Conservation (phyloP, 2,329 filamentous ascomycete genomes). For the Fusarium sp. region DNA sequence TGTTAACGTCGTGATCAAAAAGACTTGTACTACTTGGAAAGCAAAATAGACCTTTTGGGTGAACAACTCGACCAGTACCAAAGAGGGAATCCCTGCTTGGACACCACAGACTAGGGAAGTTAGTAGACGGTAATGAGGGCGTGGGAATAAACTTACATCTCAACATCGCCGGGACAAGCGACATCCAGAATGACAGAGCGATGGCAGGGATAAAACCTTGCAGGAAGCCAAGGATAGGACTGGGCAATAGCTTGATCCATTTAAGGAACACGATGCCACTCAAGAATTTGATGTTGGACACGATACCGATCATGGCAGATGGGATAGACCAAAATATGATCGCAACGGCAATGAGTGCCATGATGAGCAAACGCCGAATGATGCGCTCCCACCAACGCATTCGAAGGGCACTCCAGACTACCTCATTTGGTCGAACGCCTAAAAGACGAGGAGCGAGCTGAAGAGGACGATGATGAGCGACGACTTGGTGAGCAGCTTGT, state of each 20-base stretch:
- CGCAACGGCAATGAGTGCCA: conserved; percentile 78
- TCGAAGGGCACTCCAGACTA: conserved; percentile 87
- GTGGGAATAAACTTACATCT: conserved; percentile 56
- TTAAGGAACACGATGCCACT: conserved; percentile 74
- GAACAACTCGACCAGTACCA: conserved; percentile 84
- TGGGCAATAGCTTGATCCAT: conserved; percentile 79
- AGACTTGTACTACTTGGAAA: conserved; percentile 92
- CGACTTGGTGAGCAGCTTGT: conserved; percentile 85
- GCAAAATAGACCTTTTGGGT: conserved; percentile 93
- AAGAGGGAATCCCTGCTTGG: conserved; percentile 81
- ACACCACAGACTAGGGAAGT: conserved; percentile 74
- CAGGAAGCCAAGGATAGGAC: conserved; percentile 80
- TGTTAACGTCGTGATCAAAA: conserved; percentile 85
- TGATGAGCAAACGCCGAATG: conserved; percentile 74
- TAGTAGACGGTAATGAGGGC: neutral
- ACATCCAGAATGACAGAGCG: conserved; percentile 84
- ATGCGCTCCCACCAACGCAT: conserved; percentile 90
- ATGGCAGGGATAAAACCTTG: conserved; percentile 86
- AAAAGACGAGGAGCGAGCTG: conserved; percentile 90
- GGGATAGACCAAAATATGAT: conserved; percentile 89
- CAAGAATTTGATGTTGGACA: conserved; percentile 85
- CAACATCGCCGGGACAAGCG: conserved; percentile 84
- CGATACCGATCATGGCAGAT: conserved; percentile 82
- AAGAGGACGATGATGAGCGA: conserved; percentile 87
- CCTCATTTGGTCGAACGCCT: conserved; percentile 82